Base-by-base conservation (phyloP, 2,329 filamentous ascomycete species). In the Didymella exigua region DNA sequence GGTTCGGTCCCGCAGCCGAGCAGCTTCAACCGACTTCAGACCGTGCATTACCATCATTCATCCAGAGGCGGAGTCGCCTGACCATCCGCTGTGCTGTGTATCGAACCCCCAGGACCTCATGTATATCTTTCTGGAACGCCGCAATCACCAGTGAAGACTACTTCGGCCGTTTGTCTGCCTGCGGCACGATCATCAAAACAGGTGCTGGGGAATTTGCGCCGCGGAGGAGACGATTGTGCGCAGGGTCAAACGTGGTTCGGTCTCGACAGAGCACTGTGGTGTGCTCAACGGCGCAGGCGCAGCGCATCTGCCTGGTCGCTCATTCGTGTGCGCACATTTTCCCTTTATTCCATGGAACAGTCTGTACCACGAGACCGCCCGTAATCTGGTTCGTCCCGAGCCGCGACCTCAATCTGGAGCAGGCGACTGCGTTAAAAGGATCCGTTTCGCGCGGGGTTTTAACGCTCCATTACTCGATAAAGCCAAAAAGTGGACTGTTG, bases 1-100 rank as follows among this genome's bases (percentile, higher is more conserved):
- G 62, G 63, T 65, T 61, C 63, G 46, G 44, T 51, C 34, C 56
- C 56, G 52, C 43, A 51, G 42, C 47, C 52, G 45, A 49, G 44
- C 56, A 54, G 37, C 44, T 36, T 45, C 51, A 55, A 55, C 18
- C 40, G 51, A 44, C 26, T 42, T 38, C 30, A 54, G 31, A 29
- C 18, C 23, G n/a, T 47, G 45, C 19, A n/a, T 18, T 37, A 10
- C 6, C 18, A 21, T 16, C 34, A 5, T 24, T 26, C 19, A 18
- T 19, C 34, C 27, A 29, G 18, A 46, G 36, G 27, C 30, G 10
- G 13, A 49, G 27, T 10, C 33, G 27, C 21, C 51, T 34, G 16
- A 13, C 34, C 8, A 18, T 14, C 30, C 21, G 24, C 29, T 45
- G 46, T 43, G 30, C 31, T 33, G 24, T 34, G 30, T 4, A 14